phyloP scores from a whole-genome alignment of 306 rosid species.

The Senna tora region DNA sequence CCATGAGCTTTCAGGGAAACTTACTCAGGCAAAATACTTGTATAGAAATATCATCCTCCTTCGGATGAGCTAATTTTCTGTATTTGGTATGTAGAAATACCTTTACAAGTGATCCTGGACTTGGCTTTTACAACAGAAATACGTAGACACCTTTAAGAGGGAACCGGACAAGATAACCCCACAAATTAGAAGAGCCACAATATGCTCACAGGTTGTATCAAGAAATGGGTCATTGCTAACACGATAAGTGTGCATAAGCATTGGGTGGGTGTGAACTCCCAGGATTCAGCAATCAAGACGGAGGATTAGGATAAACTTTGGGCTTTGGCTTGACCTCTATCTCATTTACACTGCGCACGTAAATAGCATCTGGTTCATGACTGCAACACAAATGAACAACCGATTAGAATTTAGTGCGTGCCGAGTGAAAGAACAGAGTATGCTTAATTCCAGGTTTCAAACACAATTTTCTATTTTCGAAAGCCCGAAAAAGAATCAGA shows the following conservation, averaged over 20 bases:
- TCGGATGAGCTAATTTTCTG: background rate
- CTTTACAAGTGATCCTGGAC: background rate
- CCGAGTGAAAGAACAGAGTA: no score
- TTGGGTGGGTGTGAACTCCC: background rate
- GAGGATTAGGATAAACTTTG: slow-evolving; percentile 72
- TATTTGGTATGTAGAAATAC: background rate
- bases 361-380: slow-evolving; percentile 86
- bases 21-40: background rate
- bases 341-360: slow-evolving; percentile 79
- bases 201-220: background rate
- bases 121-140: background rate
- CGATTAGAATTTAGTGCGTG: background rate
- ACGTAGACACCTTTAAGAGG: background rate
- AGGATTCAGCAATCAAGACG: slow-evolving; percentile 42
- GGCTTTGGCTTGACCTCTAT: slow-evolving; percentile 97
- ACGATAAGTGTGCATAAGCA: no score
- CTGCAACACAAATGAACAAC: slow-evolving; percentile 53
- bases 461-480: no score
- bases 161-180: background rate
- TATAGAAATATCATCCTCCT: background rate
- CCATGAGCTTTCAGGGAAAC: background rate
- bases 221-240: background rate
- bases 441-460: no score
- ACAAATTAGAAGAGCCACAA: slow-evolving; percentile 1
- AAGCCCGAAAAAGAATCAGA: no score